phyloP scores from a whole-genome alignment of 371 early-diverging fungal genomes.

The Zopfochytrium polystomum region DNA sequence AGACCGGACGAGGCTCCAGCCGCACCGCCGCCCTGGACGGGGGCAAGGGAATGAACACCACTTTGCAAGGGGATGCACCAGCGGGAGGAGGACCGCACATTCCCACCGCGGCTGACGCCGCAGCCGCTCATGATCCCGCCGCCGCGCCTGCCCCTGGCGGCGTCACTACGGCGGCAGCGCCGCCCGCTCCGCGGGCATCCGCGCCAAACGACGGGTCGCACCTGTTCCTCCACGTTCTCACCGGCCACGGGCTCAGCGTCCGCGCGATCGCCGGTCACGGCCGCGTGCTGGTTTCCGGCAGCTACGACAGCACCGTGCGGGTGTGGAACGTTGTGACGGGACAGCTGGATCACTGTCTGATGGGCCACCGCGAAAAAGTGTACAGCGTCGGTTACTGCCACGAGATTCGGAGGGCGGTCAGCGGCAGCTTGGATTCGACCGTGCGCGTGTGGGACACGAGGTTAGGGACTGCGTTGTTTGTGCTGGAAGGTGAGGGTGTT shows the following conservation, averaged over 20 bases:
- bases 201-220: too few relatives aligned
- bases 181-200: too few relatives aligned
- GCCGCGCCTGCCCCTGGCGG: conserved; percentile 40
- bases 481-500: conserved; percentile 52
- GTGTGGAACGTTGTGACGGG: conserved; percentile 89
- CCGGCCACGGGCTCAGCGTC: conserved; percentile 89
- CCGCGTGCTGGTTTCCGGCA: conserved; percentile 86
- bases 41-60: too few relatives aligned
- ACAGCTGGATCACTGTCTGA: conserved; percentile 60
- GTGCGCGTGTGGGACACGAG: conserved; percentile 95
- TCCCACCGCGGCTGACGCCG: conserved; percentile 62
- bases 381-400: conserved; percentile 87
- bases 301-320: conserved; percentile 91
- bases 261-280: conserved; percentile 91
- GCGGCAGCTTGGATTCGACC: conserved; percentile 94
- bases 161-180: too few relatives aligned
- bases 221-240: conserved; percentile 66
- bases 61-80: too few relatives aligned
- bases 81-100: conserved; percentile 56
- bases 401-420: conserved; percentile 77
- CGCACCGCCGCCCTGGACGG: too few relatives aligned
- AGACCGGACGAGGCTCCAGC: too few relatives aligned
- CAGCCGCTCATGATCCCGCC: conserved; percentile 9
- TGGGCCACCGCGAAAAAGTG: conserved; percentile 88
- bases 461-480: conserved; percentile 74